Evolutionary conservation across 2,329 filamentous ascomycete genomes (phyloP).

Genomic region (Didymella keratinophila): DNA sequence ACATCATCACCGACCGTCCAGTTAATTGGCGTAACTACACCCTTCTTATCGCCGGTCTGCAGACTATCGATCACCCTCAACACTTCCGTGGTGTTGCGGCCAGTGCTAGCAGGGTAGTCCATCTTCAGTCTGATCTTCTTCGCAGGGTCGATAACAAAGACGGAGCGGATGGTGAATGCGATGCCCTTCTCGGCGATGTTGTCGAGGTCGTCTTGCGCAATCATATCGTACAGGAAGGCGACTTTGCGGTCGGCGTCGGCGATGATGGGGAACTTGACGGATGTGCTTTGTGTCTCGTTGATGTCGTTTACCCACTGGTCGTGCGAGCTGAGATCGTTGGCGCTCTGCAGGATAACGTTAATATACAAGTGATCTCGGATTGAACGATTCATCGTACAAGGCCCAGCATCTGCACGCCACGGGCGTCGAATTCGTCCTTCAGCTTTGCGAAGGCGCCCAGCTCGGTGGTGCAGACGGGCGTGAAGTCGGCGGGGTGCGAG

Average conservation of each 20-base stretch:
- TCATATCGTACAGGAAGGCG: slow-evolving; percentile 60
- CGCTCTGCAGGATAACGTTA: slow-evolving; percentile 55
- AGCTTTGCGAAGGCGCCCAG: slow-evolving; percentile 92
- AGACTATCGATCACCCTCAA: slow-evolving; percentile 66
- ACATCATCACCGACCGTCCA: slow-evolving; percentile 90
- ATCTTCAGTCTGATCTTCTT: slow-evolving; percentile 94
- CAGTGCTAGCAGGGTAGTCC: slow-evolving; percentile 90
- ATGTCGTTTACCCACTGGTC: slow-evolving; percentile 87
- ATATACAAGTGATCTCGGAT: neutral
- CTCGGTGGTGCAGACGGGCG: slow-evolving; percentile 94
- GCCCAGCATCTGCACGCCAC: slow-evolving; percentile 89
- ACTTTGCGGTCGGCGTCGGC: slow-evolving; percentile 59
- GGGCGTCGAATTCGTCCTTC: slow-evolving; percentile 84
- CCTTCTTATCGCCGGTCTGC: slow-evolving; percentile 81
- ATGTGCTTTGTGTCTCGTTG: slow-evolving; percentile 56
- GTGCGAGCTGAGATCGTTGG: slow-evolving; percentile 86
- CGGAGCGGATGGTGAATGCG: slow-evolving; percentile 92
- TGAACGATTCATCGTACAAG: slow-evolving; percentile 59
- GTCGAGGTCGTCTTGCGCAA: slow-evolving; percentile 62
- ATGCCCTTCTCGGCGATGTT: slow-evolving; percentile 66
- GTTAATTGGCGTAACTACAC: slow-evolving; percentile 87
- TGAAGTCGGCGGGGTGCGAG: slow-evolving; percentile 88
- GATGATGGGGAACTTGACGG: slow-evolving; percentile 60
- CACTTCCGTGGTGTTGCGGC: slow-evolving; percentile 67
- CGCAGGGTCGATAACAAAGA: slow-evolving; percentile 92